phyloP scores from a whole-genome alignment of 495 filamentous ascomycete species.

The Aspergillus nanangensis region DNA sequence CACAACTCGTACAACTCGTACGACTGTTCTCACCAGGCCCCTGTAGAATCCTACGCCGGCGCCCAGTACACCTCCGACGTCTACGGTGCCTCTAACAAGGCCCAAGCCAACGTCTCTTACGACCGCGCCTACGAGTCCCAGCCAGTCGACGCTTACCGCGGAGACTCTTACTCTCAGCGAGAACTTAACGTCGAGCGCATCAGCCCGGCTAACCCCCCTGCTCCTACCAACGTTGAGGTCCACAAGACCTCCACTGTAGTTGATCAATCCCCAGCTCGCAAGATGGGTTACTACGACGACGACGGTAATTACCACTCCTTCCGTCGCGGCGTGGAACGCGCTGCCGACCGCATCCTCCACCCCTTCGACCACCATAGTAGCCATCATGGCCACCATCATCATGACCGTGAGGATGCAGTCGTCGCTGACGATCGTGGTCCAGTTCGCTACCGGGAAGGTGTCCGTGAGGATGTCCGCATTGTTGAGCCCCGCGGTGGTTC shows the following conservation, averaged over 20 bases:
- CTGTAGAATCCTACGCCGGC: slow-evolving; percentile 24
- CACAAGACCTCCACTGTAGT: slow-evolving; percentile 44
- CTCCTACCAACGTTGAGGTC: slow-evolving; percentile 26
- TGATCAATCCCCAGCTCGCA: slow-evolving; percentile 47
- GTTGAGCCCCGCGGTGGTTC: slow-evolving; percentile 46
- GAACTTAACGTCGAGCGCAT: slow-evolving; percentile 50
- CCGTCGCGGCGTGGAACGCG: slow-evolving; percentile 80
- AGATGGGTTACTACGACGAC: slow-evolving; percentile 99
- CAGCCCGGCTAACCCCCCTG: slow-evolving; percentile 33
- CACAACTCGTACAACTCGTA: slow-evolving; percentile 55
- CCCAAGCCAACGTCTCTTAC: slow-evolving; percentile 13
- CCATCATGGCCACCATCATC: slow-evolving; percentile 32
- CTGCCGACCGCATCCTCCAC: slow-evolving; percentile 76
- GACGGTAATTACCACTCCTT: slow-evolving; percentile 94
- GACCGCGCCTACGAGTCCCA: slow-evolving; percentile 20
- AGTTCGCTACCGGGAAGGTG: slow-evolving; percentile 35
- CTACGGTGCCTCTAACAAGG: slow-evolving; percentile 4
- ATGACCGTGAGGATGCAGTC: slow-evolving; percentile 49
- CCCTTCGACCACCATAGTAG: slow-evolving; percentile 51
- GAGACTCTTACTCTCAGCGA: slow-evolving; percentile 25
- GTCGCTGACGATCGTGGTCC: slow-evolving; percentile 42
- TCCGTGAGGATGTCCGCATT: slow-evolving; percentile 47
- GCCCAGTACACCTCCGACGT: slow-evolving; percentile 13
- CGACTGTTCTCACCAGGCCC: slow-evolving; percentile 23
- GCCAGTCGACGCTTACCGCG: slow-evolving; percentile 25